Evolutionary conservation across 2,329 filamentous ascomycete species (phyloP).

Genomic region (Leptosphaerulina australis): DNA sequence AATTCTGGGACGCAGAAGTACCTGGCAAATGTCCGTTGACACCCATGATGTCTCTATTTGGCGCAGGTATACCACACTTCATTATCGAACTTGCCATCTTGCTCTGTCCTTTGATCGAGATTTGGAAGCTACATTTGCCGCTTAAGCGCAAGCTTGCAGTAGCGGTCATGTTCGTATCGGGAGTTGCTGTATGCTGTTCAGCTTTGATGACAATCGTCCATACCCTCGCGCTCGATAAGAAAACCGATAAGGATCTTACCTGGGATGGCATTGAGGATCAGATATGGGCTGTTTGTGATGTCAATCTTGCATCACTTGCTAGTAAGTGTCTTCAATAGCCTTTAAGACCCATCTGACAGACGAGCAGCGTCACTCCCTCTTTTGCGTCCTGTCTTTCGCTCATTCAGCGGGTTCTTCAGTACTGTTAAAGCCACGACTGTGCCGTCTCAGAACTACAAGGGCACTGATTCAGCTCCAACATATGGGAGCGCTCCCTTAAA

Average conservation of each 20-base stretch:
- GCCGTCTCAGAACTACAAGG: conserved; percentile 6
- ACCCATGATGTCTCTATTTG: conserved; percentile 29
- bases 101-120: conserved; percentile 28
- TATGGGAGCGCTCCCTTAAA: conserved; percentile 18
- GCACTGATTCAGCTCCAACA: conserved; percentile 17
- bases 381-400: conserved; percentile 28
- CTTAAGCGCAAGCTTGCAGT: conserved; percentile 27
- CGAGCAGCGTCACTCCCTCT: conserved; percentile 28
- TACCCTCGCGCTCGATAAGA: conserved; percentile 22
- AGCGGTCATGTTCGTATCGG: conserved; percentile 29
- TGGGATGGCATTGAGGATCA: conserved; percentile 30
- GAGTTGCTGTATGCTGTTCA: conserved; percentile 27
- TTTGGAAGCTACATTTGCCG: conserved; percentile 26
- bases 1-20: conserved; percentile 26
- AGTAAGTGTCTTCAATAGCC: conserved; percentile 13
- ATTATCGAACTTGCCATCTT: conserved; percentile 31
- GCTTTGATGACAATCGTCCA: conserved; percentile 28
- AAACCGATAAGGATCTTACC: conserved; percentile 24
- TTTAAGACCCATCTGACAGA: neutral
- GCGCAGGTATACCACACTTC: conserved; percentile 27
- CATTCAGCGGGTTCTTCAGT: conserved; percentile 21
- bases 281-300: conserved; percentile 35
- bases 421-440: conserved; percentile 3
- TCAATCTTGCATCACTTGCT: conserved; percentile 31
- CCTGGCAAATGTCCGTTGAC: conserved; percentile 25